Evolutionary conservation across 208 protist species (phyloP).

Genomic region (Leishmania martiniquensis): DNA sequence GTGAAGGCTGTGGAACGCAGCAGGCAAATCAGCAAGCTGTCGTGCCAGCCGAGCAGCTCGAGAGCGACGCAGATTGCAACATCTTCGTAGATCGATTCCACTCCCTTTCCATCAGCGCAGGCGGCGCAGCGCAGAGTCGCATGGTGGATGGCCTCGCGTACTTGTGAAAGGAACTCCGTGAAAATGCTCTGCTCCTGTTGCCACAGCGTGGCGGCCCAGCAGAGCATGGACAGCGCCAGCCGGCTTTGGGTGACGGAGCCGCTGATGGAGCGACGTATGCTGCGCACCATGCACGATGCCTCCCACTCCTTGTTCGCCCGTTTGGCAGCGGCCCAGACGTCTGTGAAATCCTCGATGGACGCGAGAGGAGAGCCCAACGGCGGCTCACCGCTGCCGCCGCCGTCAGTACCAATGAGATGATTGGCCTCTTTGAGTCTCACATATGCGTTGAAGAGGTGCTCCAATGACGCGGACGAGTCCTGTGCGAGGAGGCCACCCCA

Average conservation of each 20-base stretch:
- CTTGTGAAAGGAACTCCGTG: slow-evolving; percentile 15
- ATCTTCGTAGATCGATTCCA: slow-evolving; percentile 11
- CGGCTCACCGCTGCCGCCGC: background rate
- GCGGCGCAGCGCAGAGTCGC: slow-evolving; percentile 22
- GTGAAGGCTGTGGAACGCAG: background rate
- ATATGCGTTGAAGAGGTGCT: slow-evolving; percentile 19
- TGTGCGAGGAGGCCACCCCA: slow-evolving; percentile 23
- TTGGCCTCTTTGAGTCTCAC: background rate
- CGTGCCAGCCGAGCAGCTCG: slow-evolving; percentile 30
- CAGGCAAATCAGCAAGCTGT: slow-evolving; percentile 19
- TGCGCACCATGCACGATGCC: slow-evolving; percentile 35
- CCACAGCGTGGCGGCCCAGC: slow-evolving; percentile 19
- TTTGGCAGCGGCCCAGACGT: slow-evolving; percentile 31
- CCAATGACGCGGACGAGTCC: slow-evolving; percentile 16
- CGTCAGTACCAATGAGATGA: background rate
- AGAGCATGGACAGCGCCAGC: slow-evolving; percentile 27
- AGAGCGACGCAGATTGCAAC: slow-evolving; percentile 28
- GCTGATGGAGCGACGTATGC: slow-evolving; percentile 21
- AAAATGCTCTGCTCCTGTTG: slow-evolving; percentile 19
- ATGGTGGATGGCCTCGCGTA: slow-evolving; percentile 13
- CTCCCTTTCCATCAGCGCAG: background rate
- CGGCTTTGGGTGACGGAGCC: slow-evolving; percentile 14
- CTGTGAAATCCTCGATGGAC: slow-evolving; percentile 30
- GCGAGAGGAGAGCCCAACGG: background rate
- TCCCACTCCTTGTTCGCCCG: slow-evolving; percentile 26